A percentile compares a stretch with the other conserved stretches of the same genome.
phyloP scores from a whole-genome alignment of 257 asterid genomes.

The Phtheirospermum japonicum region DNA sequence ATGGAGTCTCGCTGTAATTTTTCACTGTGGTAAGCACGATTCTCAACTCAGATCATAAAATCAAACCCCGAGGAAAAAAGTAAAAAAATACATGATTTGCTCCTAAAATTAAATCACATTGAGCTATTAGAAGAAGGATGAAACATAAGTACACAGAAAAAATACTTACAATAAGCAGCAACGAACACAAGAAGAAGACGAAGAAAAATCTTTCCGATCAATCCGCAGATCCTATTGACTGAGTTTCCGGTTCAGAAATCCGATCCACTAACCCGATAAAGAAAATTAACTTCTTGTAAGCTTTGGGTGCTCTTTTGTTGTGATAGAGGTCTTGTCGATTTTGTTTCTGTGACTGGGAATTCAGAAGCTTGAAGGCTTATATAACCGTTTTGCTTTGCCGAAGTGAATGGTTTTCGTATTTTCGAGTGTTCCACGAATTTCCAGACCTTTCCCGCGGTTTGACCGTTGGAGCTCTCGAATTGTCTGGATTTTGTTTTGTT shows the following conservation, averaged over 20 bases:
- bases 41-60: too few relatives aligned
- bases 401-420: background rate
- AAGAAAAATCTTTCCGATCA: constrained; percentile 29
- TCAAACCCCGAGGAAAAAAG: background rate
- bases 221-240: constrained; percentile 50
- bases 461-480: constrained; percentile 27
- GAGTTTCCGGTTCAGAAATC: constrained; percentile 29
- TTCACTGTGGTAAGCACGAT: too few relatives aligned
- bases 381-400: background rate
- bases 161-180: constrained; percentile 34
- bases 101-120: background rate
- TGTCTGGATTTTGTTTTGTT: constrained; percentile 33
- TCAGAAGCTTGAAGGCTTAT: constrained; percentile 16
- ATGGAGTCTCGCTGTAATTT: too few relatives aligned
- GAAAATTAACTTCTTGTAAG: background rate
- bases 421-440: constrained; percentile 39
- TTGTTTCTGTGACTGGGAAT: background rate
- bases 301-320: constrained; percentile 22
- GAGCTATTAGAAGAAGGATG: background rate
- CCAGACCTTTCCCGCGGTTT: constrained; percentile 65
- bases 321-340: background rate
- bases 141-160: background rate
- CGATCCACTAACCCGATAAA: constrained; percentile 51
- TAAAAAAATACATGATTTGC: too few relatives aligned
- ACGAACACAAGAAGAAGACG: background rate